Conservation (phyloP, 345 rosid species). For the Arabis alpina region DNA sequence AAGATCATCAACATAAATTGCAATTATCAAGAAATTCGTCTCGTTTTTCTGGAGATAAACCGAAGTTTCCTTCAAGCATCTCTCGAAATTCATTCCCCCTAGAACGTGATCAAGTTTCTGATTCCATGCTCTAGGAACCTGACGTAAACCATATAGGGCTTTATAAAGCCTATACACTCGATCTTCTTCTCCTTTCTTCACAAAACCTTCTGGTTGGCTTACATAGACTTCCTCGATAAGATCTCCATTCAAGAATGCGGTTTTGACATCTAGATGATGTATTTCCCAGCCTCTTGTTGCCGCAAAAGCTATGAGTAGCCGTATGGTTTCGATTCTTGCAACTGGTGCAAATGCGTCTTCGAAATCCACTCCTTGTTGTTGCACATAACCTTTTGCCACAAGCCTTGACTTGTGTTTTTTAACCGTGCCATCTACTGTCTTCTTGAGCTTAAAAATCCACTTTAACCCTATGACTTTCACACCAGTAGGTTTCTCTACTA, state of each 20-base stretch:
- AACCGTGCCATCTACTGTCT: background rate
- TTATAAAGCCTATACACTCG: background rate
- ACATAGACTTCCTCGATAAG: background rate
- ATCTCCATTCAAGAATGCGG: background rate
- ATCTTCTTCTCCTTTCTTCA: background rate
- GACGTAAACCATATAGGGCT: background rate
- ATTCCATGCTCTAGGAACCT: background rate
- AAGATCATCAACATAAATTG: background rate
- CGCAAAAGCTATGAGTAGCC: background rate
- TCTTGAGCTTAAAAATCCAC: background rate
- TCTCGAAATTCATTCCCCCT: background rate
- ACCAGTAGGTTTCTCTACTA: background rate
- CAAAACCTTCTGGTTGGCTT: background rate
- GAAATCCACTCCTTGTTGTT: too few species aligned
- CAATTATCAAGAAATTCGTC: background rate
- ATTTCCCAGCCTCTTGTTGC: background rate
- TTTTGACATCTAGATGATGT: background rate
- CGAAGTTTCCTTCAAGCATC: background rate
- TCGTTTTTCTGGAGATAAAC: background rate
- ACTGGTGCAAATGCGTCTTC: too few species aligned
- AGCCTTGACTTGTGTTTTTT: background rate
- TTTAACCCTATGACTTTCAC: background rate
- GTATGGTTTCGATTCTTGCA: background rate
- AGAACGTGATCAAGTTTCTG: background rate
- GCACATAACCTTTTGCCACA: background rate